These are phyloP conservation scores for Colletotrichum neosansevieriae DNA, from an alignment of 2,329 filamentous ascomycete genomes.

Conservation along the genomic window DNA sequence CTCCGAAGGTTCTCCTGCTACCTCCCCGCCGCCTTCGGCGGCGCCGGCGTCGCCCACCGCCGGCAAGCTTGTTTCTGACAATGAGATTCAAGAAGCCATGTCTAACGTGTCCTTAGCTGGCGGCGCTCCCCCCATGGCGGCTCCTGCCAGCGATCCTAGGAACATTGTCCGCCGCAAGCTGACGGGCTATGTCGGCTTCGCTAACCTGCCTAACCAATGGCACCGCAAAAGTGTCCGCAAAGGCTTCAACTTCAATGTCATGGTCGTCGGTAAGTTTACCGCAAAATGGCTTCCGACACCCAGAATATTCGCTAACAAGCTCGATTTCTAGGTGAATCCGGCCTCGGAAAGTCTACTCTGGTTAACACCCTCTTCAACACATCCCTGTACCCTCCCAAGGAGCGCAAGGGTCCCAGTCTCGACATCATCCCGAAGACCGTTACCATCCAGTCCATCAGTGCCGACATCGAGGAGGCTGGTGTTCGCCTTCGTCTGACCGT, in stretches of 20 bases:
- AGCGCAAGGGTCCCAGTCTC: conserved; percentile 96
- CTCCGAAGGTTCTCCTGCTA: conserved; percentile 56
- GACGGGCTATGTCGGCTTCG: conserved; percentile 98
- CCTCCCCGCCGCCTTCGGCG: conserved; percentile 55
- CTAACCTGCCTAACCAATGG: conserved; percentile 99
- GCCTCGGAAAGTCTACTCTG: conserved; percentile 97
- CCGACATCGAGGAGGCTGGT: conserved; percentile 98
- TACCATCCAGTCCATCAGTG: conserved; percentile 93
- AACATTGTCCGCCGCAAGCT: conserved; percentile 99
- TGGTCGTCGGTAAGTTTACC: conserved; percentile 92
- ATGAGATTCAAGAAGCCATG: conserved; percentile 49
- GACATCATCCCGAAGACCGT: conserved; percentile 99
- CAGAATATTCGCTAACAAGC: conserved; percentile 27
- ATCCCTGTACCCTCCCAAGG: conserved; percentile 97
- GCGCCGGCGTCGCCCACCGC: conserved; percentile 56
- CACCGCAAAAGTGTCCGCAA: conserved; percentile 99
- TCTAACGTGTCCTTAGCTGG: conserved; percentile 53
- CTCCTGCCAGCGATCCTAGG: conserved; percentile 76
- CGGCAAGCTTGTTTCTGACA: conserved; percentile 52
- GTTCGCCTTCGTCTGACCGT: conserved; percentile 96
- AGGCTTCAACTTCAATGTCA: conserved; percentile 99
- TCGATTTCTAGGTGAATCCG: conserved; percentile 84
- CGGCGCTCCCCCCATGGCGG: conserved; percentile 46
- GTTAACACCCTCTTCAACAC: conserved; percentile 99
- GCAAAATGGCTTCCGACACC: background rate